A percentile compares a stretch with the other conserved stretches of the same genome.
Conservation (phyloP, 768 basidiomycete species). For the Lentinula detonsa region DNA sequence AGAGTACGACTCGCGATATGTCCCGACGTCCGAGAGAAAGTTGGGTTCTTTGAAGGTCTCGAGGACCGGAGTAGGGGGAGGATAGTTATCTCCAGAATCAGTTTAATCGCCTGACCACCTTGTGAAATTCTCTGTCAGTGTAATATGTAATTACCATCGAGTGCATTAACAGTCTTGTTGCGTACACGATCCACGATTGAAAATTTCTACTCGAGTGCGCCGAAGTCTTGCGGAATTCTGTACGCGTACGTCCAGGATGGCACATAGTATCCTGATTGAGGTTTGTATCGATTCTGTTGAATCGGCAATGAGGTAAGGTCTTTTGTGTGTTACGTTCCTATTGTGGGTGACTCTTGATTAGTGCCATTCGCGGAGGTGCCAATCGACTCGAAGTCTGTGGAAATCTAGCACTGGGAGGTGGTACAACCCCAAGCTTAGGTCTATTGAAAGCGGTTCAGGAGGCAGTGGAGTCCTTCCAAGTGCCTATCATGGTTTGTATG, state of each 20-base stretch:
- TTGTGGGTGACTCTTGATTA: constrained; percentile 18
- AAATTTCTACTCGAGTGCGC: no score
- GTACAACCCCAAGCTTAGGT: constrained; percentile 78
- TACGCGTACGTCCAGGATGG: background rate
- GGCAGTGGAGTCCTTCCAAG: constrained; percentile 15
- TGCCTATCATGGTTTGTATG: constrained; percentile 61
- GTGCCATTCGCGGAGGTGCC: constrained; percentile 67
- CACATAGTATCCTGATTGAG: constrained; percentile 31
- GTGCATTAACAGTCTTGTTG: no score
- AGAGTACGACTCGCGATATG: constrained; percentile 65
- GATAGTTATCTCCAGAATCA: background rate
- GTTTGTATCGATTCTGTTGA: constrained; percentile 76
- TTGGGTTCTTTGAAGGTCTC: constrained; percentile 53
- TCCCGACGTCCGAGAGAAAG: constrained; percentile 52
- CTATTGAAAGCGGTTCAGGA: constrained; percentile 54
- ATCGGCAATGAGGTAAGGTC: constrained; percentile 58
- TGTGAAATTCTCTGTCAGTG: background rate
- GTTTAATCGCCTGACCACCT: background rate
- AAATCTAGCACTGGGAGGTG: constrained; percentile 68
- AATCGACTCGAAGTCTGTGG: constrained; percentile 74
- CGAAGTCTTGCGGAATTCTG: no score
- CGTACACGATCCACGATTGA: no score
- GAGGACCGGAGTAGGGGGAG: background rate
- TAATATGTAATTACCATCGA: no score
- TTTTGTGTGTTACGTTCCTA: background rate